A percentile compares a stretch with the other conserved stretches of the same genome.
These are phyloP conservation scores for Arthromyces matolae DNA, from an alignment of 768 basidiomycete genomes.

Conservation along the genomic window DNA sequence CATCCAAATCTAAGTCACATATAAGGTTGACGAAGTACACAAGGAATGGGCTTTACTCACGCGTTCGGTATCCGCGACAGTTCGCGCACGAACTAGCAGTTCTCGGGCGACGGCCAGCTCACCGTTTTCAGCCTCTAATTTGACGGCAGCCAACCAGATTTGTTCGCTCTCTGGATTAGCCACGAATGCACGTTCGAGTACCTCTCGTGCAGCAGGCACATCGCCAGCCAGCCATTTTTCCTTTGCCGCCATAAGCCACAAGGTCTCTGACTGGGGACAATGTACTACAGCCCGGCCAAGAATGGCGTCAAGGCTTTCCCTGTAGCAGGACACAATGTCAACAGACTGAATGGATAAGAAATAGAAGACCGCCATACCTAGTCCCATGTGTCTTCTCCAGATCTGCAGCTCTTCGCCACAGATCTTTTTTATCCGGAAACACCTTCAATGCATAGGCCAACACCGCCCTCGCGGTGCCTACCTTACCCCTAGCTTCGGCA, in stretches of 20 bases:
- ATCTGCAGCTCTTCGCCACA: conserved; percentile 92
- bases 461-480: conserved; percentile 84
- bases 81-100: conserved; percentile 82
- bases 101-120: conserved; percentile 84
- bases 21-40: background rate
- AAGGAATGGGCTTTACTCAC: conserved; percentile 38
- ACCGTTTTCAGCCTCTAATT: conserved; percentile 94
- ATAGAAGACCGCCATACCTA: conserved; percentile 38
- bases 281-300: conserved; percentile 80
- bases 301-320: conserved; percentile 78
- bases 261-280: conserved; percentile 91
- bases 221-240: conserved; percentile 92
- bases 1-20: conserved; percentile 85
- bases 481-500: conserved; percentile 66
- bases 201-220: conserved; percentile 84
- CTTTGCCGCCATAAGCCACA: conserved; percentile 98
- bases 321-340: conserved; percentile 22
- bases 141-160: conserved; percentile 97
- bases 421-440: conserved; percentile 77
- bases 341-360: background rate
- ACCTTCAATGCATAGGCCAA: conserved; percentile 89
- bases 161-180: conserved; percentile 96
- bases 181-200: conserved; percentile 85
- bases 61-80: conserved; percentile 87
- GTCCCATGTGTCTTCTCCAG: conserved; percentile 91